A percentile compares a stretch with the other conserved stretches of the same genome.
These are phyloP conservation scores for Candida dubliniensis DNA, from an alignment of 1,139 yeast genomes.

Conservation along the genomic window DNA sequence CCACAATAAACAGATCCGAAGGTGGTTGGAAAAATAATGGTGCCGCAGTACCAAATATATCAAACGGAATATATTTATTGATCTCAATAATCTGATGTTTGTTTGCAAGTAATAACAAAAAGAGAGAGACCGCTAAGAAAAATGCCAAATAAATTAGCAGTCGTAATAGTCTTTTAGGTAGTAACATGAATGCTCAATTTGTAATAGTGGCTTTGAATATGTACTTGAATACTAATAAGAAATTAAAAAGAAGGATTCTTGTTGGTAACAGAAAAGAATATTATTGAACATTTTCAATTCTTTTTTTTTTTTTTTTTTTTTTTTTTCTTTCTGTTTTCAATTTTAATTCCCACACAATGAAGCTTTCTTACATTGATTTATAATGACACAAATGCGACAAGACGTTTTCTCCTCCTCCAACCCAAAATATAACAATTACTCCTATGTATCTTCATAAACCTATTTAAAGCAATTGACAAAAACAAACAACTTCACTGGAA, in stretches of 20 bases:
- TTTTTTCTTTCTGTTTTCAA: too few species aligned
- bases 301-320: too few species aligned
- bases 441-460: too few species aligned
- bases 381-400: too few species aligned
- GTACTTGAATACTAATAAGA: not conserved
- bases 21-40: conserved; percentile 45
- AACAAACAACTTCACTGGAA: too few species aligned
- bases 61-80: conserved; percentile 29
- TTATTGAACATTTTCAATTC: too few species aligned
- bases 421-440: too few species aligned
- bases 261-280: too few species aligned
- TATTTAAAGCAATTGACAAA: too few species aligned
- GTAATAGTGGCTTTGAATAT: not conserved
- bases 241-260: not conserved
- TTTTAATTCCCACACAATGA: too few species aligned
- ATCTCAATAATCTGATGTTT: conserved; percentile 30
- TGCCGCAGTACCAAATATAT: conserved; percentile 20
- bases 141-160: conserved; percentile 3
- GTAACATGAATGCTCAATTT: conserved; percentile 1
- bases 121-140: conserved; percentile 19
- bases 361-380: too few species aligned
- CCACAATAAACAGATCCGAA: conserved; percentile 38
- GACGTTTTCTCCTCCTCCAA: too few species aligned
- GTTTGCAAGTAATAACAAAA: conserved; percentile 34
- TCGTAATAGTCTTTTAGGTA: conserved; percentile 10